phyloP scores from a whole-genome alignment of 768 basidiomycete species.

The Suillus plorans region DNA sequence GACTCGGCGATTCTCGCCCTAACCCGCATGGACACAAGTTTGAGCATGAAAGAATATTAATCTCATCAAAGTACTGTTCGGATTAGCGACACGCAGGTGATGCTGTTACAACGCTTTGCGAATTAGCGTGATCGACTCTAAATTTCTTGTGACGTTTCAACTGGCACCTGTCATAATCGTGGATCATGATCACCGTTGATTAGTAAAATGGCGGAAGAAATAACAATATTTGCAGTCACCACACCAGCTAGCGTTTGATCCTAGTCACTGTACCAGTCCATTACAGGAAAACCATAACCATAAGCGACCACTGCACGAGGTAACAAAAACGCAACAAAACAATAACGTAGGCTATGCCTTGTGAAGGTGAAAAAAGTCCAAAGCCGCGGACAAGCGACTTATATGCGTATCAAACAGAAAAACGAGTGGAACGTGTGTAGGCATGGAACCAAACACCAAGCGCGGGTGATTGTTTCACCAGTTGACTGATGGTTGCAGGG shows the following conservation, averaged over 20 bases:
- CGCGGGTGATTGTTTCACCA: slow-evolving; percentile 12
- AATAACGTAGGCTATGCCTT: slow-evolving; percentile 8
- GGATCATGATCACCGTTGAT: not conserved
- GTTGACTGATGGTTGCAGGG: slow-evolving; percentile 13
- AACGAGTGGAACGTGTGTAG: slow-evolving; percentile 20
- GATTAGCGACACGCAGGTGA: not conserved
- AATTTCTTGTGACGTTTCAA: not conserved
- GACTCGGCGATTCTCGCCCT: not conserved
- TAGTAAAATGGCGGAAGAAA: not conserved
- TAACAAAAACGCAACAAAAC: slow-evolving; percentile 5
- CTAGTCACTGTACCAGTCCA: not conserved
- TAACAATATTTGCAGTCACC: not conserved
- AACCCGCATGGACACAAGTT: not conserved
- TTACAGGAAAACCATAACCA: too few species aligned
- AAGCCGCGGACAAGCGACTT: slow-evolving; percentile 6
- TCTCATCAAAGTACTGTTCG: not conserved
- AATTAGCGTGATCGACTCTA: not conserved
- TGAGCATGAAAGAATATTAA: not conserved
- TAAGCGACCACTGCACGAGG: not conserved
- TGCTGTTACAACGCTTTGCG: not conserved
- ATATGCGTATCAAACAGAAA: slow-evolving; percentile 8
- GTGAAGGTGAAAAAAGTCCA: not conserved
- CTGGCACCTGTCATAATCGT: not conserved
- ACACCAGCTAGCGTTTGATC: not conserved
- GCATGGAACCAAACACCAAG: not conserved